Evolutionary conservation across 106 monocot species (phyloP).

Genomic region (Apostasia shenzhenica): DNA sequence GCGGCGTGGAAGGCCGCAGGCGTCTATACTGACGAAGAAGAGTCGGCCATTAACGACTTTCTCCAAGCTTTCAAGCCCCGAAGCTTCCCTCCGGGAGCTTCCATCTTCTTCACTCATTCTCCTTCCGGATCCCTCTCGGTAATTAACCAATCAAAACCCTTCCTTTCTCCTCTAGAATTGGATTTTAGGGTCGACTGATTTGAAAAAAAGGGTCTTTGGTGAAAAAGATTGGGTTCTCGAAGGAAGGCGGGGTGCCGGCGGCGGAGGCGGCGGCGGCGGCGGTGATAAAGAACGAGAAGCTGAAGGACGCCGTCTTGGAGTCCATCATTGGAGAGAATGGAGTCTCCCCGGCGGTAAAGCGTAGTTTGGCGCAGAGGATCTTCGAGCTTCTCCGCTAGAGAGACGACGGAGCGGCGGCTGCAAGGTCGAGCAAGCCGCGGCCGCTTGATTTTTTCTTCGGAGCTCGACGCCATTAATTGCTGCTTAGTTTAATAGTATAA

Average conservation of each 20-base stretch:
- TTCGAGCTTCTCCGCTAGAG: conserved; percentile 10
- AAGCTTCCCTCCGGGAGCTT: conserved; percentile 42
- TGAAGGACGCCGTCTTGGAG: conserved; percentile 41
- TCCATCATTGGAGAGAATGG: conserved; percentile 57
- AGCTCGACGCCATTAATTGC: no score
- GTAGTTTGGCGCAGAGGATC: conserved; percentile 37
- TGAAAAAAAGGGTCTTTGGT: neutral
- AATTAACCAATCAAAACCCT: neutral
- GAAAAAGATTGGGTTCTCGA: conserved; percentile 50
- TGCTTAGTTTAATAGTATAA: no score
- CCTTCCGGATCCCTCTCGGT: conserved; percentile 44
- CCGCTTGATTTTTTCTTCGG: no score
- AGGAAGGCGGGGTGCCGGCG: conserved; percentile 21
- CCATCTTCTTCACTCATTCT: conserved; percentile 56
- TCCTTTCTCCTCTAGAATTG: no score
- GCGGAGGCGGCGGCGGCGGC: conserved; percentile 8
- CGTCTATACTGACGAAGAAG: conserved; percentile 42
- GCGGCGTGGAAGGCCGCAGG: conserved; percentile 43
- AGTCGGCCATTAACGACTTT: conserved; percentile 35
- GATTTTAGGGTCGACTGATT: no score
- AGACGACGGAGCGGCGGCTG: neutral
- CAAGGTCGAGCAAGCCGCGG: neutral
- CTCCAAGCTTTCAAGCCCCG: conserved; percentile 25
- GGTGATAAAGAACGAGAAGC: conserved; percentile 31
- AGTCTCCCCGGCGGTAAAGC: conserved; percentile 51